These are phyloP conservation scores for Sphagnum tenellum DNA, from an alignment of 225 moss, liverwort and hornwort species.

Conservation along the genomic window DNA sequence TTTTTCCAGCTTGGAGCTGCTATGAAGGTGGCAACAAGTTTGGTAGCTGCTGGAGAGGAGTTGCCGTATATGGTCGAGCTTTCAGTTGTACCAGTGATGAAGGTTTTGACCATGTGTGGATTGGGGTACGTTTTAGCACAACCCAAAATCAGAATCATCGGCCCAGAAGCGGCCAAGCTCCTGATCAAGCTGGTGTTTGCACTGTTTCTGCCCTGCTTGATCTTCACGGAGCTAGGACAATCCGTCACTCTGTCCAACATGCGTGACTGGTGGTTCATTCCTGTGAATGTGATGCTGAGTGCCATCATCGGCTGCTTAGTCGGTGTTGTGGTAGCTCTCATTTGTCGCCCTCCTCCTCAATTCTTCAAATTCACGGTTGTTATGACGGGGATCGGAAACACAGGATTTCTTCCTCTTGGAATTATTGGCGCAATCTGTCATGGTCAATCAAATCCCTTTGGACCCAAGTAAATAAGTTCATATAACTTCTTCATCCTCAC, in stretches of 20 bases:
- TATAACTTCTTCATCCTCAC: too few species aligned
- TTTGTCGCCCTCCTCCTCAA: constrained; percentile 67
- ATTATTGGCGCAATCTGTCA: constrained; percentile 85
- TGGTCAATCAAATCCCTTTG: constrained; percentile 65
- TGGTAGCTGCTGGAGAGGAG: constrained; percentile 4
- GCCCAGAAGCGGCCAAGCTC: constrained; percentile 48
- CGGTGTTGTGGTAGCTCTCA: constrained; percentile 58
- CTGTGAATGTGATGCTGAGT: constrained; percentile 72
- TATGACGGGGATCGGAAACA: constrained; percentile 91
- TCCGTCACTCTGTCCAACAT: constrained; percentile 68
- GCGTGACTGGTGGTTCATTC: constrained; percentile 95
- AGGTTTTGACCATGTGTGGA: constrained; percentile 78
- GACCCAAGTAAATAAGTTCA: constrained; percentile 23
- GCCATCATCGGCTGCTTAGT: constrained; percentile 64
- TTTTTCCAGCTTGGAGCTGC: too few species aligned
- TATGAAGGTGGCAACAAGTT: too few species aligned
- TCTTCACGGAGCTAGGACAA: constrained; percentile 89
- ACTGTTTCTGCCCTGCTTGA: constrained; percentile 85
- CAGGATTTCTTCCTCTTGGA: constrained; percentile 75
- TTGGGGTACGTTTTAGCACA: constrained; percentile 74
- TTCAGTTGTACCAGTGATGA: constrained; percentile 80
- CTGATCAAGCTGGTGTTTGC: constrained; percentile 95
- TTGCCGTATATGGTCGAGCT: constrained; percentile 57
- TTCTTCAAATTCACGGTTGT: constrained; percentile 72
- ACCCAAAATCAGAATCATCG: constrained; percentile 50